Evolutionary conservation across 805 yeast genomes (phyloP), one percentile per base, ranked within the genome.

Genomic region (Metschnikowia peoriensis): DNA sequence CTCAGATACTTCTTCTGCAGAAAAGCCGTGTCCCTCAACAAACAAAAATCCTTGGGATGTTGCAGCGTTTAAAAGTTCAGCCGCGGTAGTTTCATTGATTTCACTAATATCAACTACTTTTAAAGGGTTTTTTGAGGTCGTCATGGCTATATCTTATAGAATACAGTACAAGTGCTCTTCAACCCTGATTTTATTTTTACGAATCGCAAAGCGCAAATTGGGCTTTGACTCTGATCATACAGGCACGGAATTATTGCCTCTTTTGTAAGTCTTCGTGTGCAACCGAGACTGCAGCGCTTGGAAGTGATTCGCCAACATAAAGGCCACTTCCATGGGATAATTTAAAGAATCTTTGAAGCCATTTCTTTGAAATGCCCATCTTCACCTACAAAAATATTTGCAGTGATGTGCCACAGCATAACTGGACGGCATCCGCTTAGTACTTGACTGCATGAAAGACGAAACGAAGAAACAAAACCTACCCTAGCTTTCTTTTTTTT

Each of bases 1-100:
- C 2, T 64, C 65, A 41, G 78, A 76, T 11, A 85, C 84, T 52
- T 85, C 88, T 7, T 69, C 64, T 53, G 76, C 78, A 1, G 80
- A 66, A 61, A 85, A 82, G n/a, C 76, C 84, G 57, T 84, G 86
- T 7, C 90, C 90, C 58, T 84, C 87, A 6, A 85, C 72, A 51
- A 83, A 83, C 14, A 85, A 67, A 61, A 85, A 85, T 1, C 90
- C 90, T 56, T 83, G 85, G 2, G 79, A 67, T n/a, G 77, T 68
- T 10, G 86, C 86, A 1, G 89, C 89, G 7, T 74, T 69, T 4
- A 84, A 71, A 28, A 87, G 73, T 51, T 77, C 69, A 7, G 72
- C 73, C 0, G 84, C 86, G 0, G 85, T 76, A 7, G 60, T 51
- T 27, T 66, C 65, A 47, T 72, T 68, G 51, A 75, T 64, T 7